Conservation (phyloP, 169 alveolate species). For the Eimeria falciformis region DNA sequence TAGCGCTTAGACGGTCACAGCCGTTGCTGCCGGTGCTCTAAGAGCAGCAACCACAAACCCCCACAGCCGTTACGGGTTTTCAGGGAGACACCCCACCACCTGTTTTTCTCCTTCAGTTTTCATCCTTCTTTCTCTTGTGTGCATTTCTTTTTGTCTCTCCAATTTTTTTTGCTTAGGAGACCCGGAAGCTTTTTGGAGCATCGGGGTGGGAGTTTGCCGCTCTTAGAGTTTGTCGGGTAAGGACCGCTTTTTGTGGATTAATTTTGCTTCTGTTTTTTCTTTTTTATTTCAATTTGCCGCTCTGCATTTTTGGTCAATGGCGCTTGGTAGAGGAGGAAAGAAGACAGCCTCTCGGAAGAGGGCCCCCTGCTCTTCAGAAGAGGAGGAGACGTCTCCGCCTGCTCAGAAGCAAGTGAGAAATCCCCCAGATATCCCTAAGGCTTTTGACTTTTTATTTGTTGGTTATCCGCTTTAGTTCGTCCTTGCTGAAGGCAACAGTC, state of each 20-base stretch:
- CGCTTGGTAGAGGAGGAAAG: not conserved
- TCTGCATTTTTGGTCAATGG: too few species aligned
- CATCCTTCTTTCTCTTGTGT: not conserved
- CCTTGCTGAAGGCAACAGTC: too few species aligned
- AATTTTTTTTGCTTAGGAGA: not conserved
- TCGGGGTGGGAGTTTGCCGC: not conserved
- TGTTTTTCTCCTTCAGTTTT: not conserved
- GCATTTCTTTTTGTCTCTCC: not conserved
- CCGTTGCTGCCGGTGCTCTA: too few species aligned
- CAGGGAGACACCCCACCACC: not conserved
- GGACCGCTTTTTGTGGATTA: not conserved
- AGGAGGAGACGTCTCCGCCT: not conserved
- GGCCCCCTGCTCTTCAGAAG: too few species aligned
- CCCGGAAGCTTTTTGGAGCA: too few species aligned
- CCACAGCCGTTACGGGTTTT: not conserved
- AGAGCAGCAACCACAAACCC: not conserved
- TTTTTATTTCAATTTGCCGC: not conserved
- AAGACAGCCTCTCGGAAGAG: not conserved
- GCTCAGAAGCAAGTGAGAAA: not conserved
- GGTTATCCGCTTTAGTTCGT: too few species aligned
- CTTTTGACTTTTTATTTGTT: not conserved
- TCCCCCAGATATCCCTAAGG: not conserved
- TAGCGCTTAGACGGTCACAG: too few species aligned
- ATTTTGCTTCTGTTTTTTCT: not conserved
- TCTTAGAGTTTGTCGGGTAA: not conserved